Evolutionary conservation across 2,329 filamentous ascomycete genomes (phyloP), one percentile per base, ranked within the genome.

Genomic region (Colletotrichum sansevieriae): DNA sequence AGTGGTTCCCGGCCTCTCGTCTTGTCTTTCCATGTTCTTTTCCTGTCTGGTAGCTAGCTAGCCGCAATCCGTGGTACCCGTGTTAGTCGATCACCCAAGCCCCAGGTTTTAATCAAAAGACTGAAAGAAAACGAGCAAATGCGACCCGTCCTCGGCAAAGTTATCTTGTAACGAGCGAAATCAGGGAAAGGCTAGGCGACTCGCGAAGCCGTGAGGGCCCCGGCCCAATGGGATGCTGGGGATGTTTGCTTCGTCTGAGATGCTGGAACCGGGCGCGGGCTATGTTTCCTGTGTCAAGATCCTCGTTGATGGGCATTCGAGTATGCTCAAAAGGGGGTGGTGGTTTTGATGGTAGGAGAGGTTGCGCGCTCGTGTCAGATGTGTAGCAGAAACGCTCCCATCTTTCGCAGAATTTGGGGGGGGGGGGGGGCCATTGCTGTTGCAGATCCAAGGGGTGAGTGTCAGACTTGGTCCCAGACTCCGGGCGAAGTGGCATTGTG

Each of bases 361-460:
- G 33, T 59, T 55, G 58, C 63, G 63, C 54, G 52, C 54, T 59
- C 56, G 70, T 71, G 49, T 71, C 70, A 71, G 67, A 70, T 51
- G 63, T 71, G 70, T 71, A 68, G 47, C 70, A 71, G 59, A 47
- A 59, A 44, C n/a, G 47, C 18, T 46, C 22, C 13, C 22, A 51
- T 15, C 25, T 33, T 46, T 51, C 29, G 52, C 49, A 18, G 29
- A n/a, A 54, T 37, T 29, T 20, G 46, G 55, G 54, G 54, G 46
- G 54, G 37, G 46, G 55, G 54, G 54, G 46, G 54, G 37, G 1
- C 18, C 18, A 18, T 15, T 12, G 37, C 54, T 41, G 54, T 57
- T 57, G 54, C 54, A 57, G 54, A 57, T 57, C 54, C 39, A 44
- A 44, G 54, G 54, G 35, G 22, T 35, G 54, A 18, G 46, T 35